Conservation (phyloP, 2,329 filamentous ascomycete genomes). For the Thermoascus crustaceus region DNA sequence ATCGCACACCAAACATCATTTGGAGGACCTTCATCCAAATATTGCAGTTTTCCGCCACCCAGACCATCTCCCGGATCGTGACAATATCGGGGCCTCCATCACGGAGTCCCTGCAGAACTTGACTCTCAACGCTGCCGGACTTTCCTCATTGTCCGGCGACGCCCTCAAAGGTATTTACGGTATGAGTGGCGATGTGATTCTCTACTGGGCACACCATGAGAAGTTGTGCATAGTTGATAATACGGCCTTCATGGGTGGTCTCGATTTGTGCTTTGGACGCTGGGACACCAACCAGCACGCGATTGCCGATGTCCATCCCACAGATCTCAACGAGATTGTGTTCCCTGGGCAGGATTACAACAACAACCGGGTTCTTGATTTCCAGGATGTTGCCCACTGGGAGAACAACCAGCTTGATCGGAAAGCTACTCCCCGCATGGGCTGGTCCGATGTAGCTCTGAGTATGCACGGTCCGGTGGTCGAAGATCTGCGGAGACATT, state of each 20-base stretch:
- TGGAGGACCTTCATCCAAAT: slow-evolving; percentile 72
- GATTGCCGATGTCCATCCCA: slow-evolving; percentile 75
- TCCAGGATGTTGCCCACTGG: slow-evolving; percentile 68
- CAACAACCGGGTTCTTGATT: slow-evolving; percentile 77
- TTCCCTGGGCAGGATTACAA: slow-evolving; percentile 93
- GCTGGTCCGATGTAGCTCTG: slow-evolving; percentile 81
- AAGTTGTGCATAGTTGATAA: slow-evolving; percentile 77
- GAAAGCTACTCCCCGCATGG: slow-evolving; percentile 73
- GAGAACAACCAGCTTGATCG: slow-evolving; percentile 81
- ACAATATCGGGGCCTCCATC: slow-evolving; percentile 55
- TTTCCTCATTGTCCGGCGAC: slow-evolving; percentile 61
- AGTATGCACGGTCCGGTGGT: slow-evolving; percentile 68
- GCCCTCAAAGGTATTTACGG: slow-evolving; percentile 74
- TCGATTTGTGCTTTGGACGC: slow-evolving; percentile 80
- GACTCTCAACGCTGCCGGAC: slow-evolving; percentile 46
- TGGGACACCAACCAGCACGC: slow-evolving; percentile 85
- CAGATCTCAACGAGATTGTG: slow-evolving; percentile 63
- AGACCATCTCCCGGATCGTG: slow-evolving; percentile 70
- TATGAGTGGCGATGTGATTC: slow-evolving; percentile 67
- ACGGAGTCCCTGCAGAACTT: slow-evolving; percentile 49
- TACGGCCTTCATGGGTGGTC: slow-evolving; percentile 80
- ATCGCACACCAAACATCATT: slow-evolving; percentile 67
- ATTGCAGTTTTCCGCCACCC: slow-evolving; percentile 86
- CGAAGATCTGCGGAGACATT: slow-evolving; percentile 66
- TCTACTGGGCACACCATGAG: slow-evolving; percentile 92